phyloP scores from a whole-genome alignment of 768 basidiomycete genomes.

The Sistotremastrum suecicum region DNA sequence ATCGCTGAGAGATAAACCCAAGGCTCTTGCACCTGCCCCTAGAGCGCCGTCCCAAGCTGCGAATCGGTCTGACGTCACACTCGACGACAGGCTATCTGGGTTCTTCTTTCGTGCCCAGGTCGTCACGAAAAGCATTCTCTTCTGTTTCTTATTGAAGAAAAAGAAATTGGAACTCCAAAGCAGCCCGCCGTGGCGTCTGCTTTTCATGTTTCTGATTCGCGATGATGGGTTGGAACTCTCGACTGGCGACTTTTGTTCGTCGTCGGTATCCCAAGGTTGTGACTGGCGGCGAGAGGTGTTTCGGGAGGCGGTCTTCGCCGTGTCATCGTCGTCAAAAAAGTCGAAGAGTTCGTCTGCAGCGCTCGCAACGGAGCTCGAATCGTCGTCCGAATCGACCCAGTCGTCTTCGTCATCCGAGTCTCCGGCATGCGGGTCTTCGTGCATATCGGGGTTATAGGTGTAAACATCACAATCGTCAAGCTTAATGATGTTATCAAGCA shows the following conservation, averaged over 20 bases:
- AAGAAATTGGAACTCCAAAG: slow-evolving; percentile 98
- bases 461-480: slow-evolving; percentile 91
- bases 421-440: slow-evolving; percentile 86
- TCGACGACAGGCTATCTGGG: slow-evolving; percentile 32
- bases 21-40: slow-evolving; percentile 71
- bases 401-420: slow-evolving; percentile 72
- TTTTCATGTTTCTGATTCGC: slow-evolving; percentile 24
- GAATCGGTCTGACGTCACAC: slow-evolving; percentile 45
- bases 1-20: slow-evolving; percentile 33
- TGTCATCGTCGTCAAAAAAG: slow-evolving; percentile 37
- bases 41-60: slow-evolving; percentile 64
- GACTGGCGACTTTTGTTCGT: neutral
- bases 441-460: slow-evolving; percentile 84
- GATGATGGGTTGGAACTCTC: neutral
- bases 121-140: slow-evolving; percentile 83
- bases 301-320: slow-evolving; percentile 35
- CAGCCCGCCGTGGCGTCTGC: slow-evolving; percentile 56
- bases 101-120: slow-evolving; percentile 76
- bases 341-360: slow-evolving; percentile 3
- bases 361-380: slow-evolving; percentile 27
- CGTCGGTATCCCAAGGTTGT: slow-evolving; percentile 17
- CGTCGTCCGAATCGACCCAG: slow-evolving; percentile 43
- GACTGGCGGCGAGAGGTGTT: slow-evolving; percentile 13
- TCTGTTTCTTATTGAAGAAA: slow-evolving; percentile 86
- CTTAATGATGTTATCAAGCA: slow-evolving; percentile 82